These are phyloP conservation scores for Huntiella bhutanensis DNA, from an alignment of 2,329 filamentous ascomycete species.

Conservation along the genomic window DNA sequence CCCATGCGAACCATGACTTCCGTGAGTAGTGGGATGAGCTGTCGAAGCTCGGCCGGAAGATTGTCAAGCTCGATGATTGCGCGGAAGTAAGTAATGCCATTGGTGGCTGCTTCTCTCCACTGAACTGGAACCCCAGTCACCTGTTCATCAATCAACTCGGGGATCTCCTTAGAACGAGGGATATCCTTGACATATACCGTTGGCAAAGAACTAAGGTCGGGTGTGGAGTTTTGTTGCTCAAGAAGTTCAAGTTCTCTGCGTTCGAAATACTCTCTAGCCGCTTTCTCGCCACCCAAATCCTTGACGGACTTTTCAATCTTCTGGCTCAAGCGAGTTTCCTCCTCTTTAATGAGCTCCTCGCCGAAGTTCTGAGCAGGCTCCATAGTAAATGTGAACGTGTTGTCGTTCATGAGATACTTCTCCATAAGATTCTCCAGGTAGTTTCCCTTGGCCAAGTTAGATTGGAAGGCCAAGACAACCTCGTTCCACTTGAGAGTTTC, in stretches of 20 bases:
- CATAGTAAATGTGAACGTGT: constrained; percentile 87
- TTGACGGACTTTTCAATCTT: constrained; percentile 56
- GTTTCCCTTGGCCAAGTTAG: constrained; percentile 49
- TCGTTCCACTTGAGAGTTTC: constrained; percentile 83
- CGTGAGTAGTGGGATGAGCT: constrained; percentile 75
- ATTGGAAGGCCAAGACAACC: constrained; percentile 65
- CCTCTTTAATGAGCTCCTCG: constrained; percentile 56
- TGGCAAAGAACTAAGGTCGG: constrained; percentile 74
- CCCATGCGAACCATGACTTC: constrained; percentile 87
- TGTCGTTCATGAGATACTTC: constrained; percentile 77
- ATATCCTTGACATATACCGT: constrained; percentile 83
- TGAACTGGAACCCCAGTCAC: constrained; percentile 52
- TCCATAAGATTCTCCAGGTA: constrained; percentile 75
- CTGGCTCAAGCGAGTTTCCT: constrained; percentile 49
- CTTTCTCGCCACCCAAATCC: constrained; percentile 49
- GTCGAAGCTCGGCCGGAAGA: constrained; percentile 65
- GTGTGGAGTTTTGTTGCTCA: constrained; percentile 62
- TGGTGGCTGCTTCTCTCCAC: constrained; percentile 85
- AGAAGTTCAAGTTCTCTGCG: constrained; percentile 64
- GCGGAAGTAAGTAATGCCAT: constrained; percentile 89
- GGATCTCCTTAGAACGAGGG: constrained; percentile 49
- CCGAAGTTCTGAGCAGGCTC: constrained; percentile 60
- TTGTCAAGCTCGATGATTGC: constrained; percentile 64
- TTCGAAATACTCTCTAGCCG: constrained; percentile 53
- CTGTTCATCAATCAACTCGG: constrained; percentile 42